Evolutionary conservation across 2,329 filamentous ascomycete genomes (phyloP), one percentile per base, ranked within the genome.

Genomic region (Teratosphaeriaceae sp.): DNA sequence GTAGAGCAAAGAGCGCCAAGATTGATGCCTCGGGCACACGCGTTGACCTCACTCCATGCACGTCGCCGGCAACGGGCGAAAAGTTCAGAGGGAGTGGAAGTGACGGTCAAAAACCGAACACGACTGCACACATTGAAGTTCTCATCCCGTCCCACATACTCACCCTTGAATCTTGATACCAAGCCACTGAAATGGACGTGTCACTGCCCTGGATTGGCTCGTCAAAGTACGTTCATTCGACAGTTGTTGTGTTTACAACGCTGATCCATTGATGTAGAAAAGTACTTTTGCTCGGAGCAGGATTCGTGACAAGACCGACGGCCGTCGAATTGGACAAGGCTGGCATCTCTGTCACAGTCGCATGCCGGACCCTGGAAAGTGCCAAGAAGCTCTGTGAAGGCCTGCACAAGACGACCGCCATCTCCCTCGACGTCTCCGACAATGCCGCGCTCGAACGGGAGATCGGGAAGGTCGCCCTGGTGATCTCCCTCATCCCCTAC

Each of bases 381-480:
- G 88, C 89, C 44, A 72, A 94, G 75, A 79, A 79, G 57, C 81
- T 96, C 51, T 77, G 78, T 35, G 77, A 73, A 48, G 83, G 83
- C 56, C 77, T 90, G 64, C 75, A 81, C 66, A 79, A 85, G 64
- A 79, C 88, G 55, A 76, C 68, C 40, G 78, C 89, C 53, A 85
- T 94, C 69, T 80, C 85, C 43, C 80, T 97, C 63, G 88, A 97
- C 63, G 90, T 95, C 54, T 83, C 69, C 60, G 73, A 95, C 65
- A 77, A 75, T 38, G 66, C 74, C 45, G 88, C 85, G 24, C 80
- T 97, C 46, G 88, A 96, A 59, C 79, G 80, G 41, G 87, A 81
- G 61, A 78, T 95, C 46, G 80, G 75, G 61, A 80, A 94, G 74
- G 81, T 84, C 63, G 59, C 51, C 40, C 47, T 65, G 22, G 59